These are phyloP conservation scores for Colletotrichum sp. DNA, from an alignment of 2,329 filamentous ascomycete genomes.

Conservation along the genomic window DNA sequence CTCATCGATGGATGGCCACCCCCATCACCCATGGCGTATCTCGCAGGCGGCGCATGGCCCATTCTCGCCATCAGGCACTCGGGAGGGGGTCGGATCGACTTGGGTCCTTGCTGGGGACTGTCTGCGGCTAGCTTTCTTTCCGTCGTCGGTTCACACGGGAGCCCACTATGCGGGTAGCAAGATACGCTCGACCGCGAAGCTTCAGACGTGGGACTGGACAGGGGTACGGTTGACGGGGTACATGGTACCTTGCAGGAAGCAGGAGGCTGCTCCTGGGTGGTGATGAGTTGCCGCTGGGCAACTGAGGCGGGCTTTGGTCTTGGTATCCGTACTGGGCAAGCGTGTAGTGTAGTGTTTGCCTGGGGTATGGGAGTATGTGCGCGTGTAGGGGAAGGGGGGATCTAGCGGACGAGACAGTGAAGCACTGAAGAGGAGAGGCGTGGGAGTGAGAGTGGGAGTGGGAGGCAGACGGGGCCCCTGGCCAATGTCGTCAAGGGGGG, in stretches of 20 bases:
- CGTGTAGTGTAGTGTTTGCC: not conserved
- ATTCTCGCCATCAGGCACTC: slow-evolving; percentile 6
- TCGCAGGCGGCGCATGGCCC: slow-evolving; percentile 9
- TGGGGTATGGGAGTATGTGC: not conserved
- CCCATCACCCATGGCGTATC: not conserved
- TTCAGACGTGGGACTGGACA: slow-evolving; percentile 12
- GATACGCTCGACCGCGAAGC: slow-evolving; percentile 21
- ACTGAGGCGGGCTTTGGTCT: not conserved
- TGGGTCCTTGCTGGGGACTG: slow-evolving; percentile 20
- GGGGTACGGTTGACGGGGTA: slow-evolving; percentile 7
- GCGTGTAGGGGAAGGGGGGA: slow-evolving; percentile 4
- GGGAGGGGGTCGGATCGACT: slow-evolving; percentile 16
- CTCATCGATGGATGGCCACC: not conserved
- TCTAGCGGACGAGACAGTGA: slow-evolving; percentile 3
- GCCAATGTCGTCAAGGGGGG: not conserved
- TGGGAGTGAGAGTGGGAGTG: not conserved
- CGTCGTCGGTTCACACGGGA: slow-evolving; percentile 22
- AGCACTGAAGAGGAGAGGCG: not conserved
- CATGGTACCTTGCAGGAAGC: not conserved
- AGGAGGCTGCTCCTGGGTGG: not conserved
- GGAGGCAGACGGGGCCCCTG: not conserved
- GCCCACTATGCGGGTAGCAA: slow-evolving; percentile 21
- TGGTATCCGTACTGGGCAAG: not conserved
- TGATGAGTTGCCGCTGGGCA: not conserved
- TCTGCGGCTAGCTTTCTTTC: slow-evolving; percentile 23